Evolutionary conservation across 345 rosid species (phyloP), one percentile per base, ranked within the genome.

Genomic region (Ceriops decandra): DNA sequence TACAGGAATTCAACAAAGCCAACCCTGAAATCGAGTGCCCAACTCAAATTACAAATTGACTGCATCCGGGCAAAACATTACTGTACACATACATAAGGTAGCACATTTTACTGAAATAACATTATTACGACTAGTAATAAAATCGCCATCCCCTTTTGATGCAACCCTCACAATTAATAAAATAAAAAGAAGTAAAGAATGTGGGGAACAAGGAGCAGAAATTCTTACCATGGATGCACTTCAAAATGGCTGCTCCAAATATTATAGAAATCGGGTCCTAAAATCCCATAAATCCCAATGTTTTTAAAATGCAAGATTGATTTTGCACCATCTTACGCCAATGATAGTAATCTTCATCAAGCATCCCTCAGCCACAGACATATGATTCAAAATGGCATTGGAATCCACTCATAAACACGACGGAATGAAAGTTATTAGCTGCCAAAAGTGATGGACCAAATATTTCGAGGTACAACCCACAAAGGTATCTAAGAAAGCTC

Each of bases 401-500:
- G 31, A 46, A 26, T 19, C 38, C 49, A 70, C 7, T 7, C 17
- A 28, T 5, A 42, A 31, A 19, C 59, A 63, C 31, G 5, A 58
- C 52, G 7, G 59, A 58, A 36, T 21, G 11, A 20, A 20, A 72
- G 28, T 24, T 24, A 6, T 24, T 22, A 3, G 20, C 52, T 31
- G 63, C 52, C 26, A 7, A 21, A 32, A 6, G 9, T 35, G 10
- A n/a, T 35, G 33, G 15, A 20, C 4, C 33, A 32, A 49, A 57
- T 22, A 47, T 13, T 16, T 46, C 0, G 19, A 56, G 28, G 6
- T 30, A 47, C 47, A 24, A 26, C 17, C 61, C 28, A 5, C 64
- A n/a, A 69, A 6, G 33, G 33, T 27, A 47, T 60, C 72, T 52
- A 80, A 38, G 76, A 77, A 66, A 84, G 93, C 52, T 88, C 93